Percentiles rank a stretch among this genome's conserved stretches.
These are phyloP conservation scores for Mychonastes homosphaera DNA, from an alignment of 139 green algal species.

Conservation along the genomic window DNA sequence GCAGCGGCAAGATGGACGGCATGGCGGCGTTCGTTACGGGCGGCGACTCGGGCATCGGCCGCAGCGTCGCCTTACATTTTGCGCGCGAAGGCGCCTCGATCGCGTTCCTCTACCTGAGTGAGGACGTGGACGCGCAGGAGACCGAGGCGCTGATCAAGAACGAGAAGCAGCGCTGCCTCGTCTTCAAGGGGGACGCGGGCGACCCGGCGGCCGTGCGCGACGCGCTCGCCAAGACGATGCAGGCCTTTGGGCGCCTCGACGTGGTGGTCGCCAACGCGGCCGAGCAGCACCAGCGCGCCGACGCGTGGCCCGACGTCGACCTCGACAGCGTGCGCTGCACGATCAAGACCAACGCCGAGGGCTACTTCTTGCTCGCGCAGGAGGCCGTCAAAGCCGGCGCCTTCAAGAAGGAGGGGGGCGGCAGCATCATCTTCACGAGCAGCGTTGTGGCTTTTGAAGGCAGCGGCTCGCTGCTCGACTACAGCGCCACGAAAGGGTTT, in stretches of 20 bases:
- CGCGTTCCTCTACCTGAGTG: conserved; percentile 27
- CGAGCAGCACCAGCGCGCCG: conserved; percentile 4
- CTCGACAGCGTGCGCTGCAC: conserved; percentile 27
- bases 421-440: conserved; percentile 58
- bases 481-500: conserved; percentile 52
- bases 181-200: conserved; percentile 14
- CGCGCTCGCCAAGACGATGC: conserved; percentile 8
- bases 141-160: conserved; percentile 25
- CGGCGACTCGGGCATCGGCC: conserved; percentile 40
- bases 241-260: conserved; percentile 30
- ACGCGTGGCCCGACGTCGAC: conserved; percentile 8
- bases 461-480: conserved; percentile 27
- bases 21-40: conserved; percentile 31
- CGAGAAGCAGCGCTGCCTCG: conserved; percentile 25
- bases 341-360: conserved; percentile 55
- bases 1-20: conserved; percentile 29
- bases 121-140: conserved; percentile 30
- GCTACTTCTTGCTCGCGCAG: conserved; percentile 57
- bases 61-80: conserved; percentile 36
- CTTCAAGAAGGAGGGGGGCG: conserved; percentile 21
- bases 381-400: neutral
- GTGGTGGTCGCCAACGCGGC: conserved; percentile 40
- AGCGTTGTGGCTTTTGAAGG: conserved; percentile 18
- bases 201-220: conserved; percentile 2
- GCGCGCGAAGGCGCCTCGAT: conserved; percentile 35